Percentiles rank a stretch among this genome's conserved stretches.
Conservation (phyloP, 371 early-diverging fungal genomes). For the Rhizopus microsporus region DNA sequence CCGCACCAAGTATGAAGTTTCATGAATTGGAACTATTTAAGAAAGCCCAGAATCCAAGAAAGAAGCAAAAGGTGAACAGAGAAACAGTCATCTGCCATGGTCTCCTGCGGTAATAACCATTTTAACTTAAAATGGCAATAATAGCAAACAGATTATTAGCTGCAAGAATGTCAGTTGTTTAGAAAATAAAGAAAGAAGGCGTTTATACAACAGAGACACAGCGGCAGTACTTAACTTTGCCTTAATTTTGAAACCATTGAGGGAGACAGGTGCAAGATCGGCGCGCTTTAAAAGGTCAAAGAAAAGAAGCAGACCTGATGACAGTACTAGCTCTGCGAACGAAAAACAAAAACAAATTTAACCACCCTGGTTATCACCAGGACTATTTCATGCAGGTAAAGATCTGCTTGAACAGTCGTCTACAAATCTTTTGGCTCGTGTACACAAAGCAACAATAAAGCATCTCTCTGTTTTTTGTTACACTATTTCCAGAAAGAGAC, state of each 20-base stretch:
- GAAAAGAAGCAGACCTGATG: background rate
- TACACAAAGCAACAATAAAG: background rate
- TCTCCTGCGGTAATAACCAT: background rate
- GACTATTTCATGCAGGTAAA: background rate
- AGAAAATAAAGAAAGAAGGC: conserved; percentile 3
- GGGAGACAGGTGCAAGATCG: background rate
- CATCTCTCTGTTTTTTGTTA: background rate
- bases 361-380: background rate
- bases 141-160: background rate
- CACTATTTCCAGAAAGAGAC: no score
- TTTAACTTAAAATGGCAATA: background rate
- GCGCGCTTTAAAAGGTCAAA: conserved; percentile 4
- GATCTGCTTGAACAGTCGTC: background rate
- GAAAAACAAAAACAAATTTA: conserved; percentile 1
- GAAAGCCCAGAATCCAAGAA: background rate
- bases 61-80: background rate
- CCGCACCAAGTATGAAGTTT: background rate
- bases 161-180: conserved; percentile 1
- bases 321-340: background rate
- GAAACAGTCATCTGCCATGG: background rate
- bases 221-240: background rate
- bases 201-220: conserved; percentile 2
- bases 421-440: background rate
- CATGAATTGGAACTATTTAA: background rate
- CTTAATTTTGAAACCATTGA: conserved; percentile 3